Evolutionary conservation across 768 basidiomycete species (phyloP).

Genomic region (Brasilioporus rufonigricans): DNA sequence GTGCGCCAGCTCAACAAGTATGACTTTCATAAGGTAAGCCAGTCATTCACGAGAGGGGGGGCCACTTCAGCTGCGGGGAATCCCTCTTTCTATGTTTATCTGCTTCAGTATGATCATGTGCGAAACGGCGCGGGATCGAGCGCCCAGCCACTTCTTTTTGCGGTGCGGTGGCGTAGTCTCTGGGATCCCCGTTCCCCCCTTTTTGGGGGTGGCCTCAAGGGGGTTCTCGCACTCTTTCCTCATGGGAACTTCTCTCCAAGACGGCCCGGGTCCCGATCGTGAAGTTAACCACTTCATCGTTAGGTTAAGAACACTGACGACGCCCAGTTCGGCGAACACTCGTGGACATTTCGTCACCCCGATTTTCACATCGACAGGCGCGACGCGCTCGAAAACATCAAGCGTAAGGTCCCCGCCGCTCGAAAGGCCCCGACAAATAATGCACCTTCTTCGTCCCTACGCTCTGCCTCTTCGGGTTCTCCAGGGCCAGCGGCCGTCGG

Average conservation of each 20-base stretch:
- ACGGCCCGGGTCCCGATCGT: constrained; percentile 4
- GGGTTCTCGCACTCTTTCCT: background rate
- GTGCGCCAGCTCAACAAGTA: constrained; percentile 95
- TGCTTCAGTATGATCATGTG: constrained; percentile 13
- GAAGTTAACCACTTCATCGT: background rate
- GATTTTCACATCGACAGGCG: constrained; percentile 51
- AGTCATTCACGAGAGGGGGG: constrained; percentile 1
- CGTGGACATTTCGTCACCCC: constrained; percentile 54
- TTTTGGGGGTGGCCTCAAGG: constrained; percentile 15
- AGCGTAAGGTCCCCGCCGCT: constrained; percentile 51
- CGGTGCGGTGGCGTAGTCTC: background rate
- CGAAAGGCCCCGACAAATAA: constrained; percentile 30
- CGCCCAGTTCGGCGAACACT: constrained; percentile 61
- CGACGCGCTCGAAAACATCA: constrained; percentile 62
- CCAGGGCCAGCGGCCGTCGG: constrained; percentile 24
- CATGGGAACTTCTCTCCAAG: background rate
- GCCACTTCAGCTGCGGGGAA: background rate
- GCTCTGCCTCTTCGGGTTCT: constrained; percentile 25
- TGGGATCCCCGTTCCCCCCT: constrained; percentile 10
- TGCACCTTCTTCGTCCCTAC: constrained; percentile 27
- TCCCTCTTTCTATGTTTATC: constrained; percentile 2
- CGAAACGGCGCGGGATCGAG: constrained; percentile 16
- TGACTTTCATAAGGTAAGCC: constrained; percentile 84
- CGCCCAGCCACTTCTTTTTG: constrained; percentile 11
- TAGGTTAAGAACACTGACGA: constrained; percentile 85